Base-by-base conservation (phyloP, 495 filamentous ascomycete genomes). In the Lasiosphaeriaceae sp. region DNA sequence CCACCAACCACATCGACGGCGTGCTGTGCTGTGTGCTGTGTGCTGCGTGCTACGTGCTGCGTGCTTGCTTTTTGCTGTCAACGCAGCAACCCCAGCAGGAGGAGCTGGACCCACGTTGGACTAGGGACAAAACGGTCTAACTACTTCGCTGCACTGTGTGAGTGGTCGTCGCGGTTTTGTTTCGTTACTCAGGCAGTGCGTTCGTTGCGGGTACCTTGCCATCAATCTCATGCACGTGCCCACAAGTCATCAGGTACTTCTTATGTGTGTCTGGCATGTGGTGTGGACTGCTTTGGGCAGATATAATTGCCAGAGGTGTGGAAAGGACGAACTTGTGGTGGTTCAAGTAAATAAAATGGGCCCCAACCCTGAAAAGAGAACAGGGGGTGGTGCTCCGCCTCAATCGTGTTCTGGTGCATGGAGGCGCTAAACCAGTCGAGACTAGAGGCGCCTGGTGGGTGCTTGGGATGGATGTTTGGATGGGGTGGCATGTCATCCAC, bases 331-430 rank as follows among this genome's bases (percentile, higher is more conserved):
- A 17, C 5, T 43, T 43, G 39, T 54, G 20, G 51, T 19, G 37
- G 50, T 24, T 37, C 14, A 43, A 43, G 39, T 43, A 6, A 43
- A 12, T 12, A 43, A n/a, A n/a, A 17, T 17, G n/a, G 39, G n/a
- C n/a, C n/a, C 39, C 37, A 34, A 52, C 39, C 35, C n/a, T 29
- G 6, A 23, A 31, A 9, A 19, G 35, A 17, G 22, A 17, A 16
- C 11, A 54, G 22, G 14, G 24, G 43, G 21, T 35, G 44, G 43
- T 34, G 41, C 43, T 48, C 44, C 53, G 43, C 43, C 53, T 46
- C 53, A 47, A 43, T 47, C 29, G 53, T 55, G 53, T 55, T 55
- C 53, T 47, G 53, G 6, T 55, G 53, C 53, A 47, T 26, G 22
- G 53, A 22, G 53, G 53, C 41, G 53, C 53, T 55, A 55, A 46